Evolutionary conservation across 805 yeast genomes (phyloP).

Genomic region (Cyberlindnera maritima): DNA sequence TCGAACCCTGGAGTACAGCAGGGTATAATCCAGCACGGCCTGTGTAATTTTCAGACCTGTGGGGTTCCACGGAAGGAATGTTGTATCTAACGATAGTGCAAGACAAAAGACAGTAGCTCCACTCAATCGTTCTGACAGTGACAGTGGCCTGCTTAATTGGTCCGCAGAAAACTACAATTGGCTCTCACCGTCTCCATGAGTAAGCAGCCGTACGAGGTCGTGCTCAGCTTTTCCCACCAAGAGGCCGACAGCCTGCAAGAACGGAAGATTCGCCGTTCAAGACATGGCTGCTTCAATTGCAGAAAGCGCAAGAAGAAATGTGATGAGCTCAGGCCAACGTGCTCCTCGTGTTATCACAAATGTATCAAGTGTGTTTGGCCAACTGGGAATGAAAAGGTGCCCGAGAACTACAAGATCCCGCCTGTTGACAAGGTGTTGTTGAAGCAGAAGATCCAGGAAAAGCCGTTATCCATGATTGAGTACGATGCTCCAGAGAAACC

Average conservation of each 20-base stretch:
- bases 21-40: too few relatives aligned
- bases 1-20: too few relatives aligned
- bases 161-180: too few relatives aligned
- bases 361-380: conserved; percentile 28
- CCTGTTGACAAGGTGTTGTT: conserved; percentile 4
- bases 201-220: conserved; percentile 13
- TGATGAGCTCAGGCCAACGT: conserved; percentile 46
- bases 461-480: not conserved
- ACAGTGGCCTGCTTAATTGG: too few relatives aligned
- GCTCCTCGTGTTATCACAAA: conserved; percentile 40
- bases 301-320: conserved; percentile 64
- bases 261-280: conserved; percentile 5
- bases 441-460: not conserved
- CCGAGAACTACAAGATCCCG: conserved; percentile 20
- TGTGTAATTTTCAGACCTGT: not conserved
- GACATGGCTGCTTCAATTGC: conserved; percentile 27
- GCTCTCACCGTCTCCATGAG: not conserved
- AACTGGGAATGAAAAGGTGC: conserved; percentile 17
- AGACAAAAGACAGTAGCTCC: too few relatives aligned
- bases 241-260: not conserved
- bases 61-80: not conserved
- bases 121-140: too few relatives aligned
- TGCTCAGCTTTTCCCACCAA: conserved; percentile 6
- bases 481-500: not conserved
- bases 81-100: too few relatives aligned